Evolutionary conservation across 192 early-diverging fungal genomes (phyloP), one percentile per base, ranked within the genome.

Genomic region (Chytriomyces sp.): DNA sequence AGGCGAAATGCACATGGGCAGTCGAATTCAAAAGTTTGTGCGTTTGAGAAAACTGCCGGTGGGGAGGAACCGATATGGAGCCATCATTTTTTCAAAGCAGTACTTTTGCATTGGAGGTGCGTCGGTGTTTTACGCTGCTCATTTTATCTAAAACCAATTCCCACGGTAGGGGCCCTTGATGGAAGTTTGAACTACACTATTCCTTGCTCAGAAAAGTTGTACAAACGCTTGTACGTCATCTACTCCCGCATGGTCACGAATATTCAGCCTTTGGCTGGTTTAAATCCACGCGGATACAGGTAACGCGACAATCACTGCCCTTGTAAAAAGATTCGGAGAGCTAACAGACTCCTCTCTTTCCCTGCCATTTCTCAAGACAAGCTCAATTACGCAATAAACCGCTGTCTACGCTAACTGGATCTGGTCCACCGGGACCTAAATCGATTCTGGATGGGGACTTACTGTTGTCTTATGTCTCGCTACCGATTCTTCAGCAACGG

Each of bases 261-360:
- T 50, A 62, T 96, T 5, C 91, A 92, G 76, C 96, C 95, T 63
- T 77, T 89, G 43, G 95, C 94, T 16, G 97, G 95, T 5, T 80
- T 99, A 66, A 98, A 99, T 73, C 97, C 98, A 7, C 86, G 96
- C 49, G 95, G 93, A 23, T 98, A 87, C 78, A 88, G 96, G 83
- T 89, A 86, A 35, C 2, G 53, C 53, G 53, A 2, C 2, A 57
- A 57, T 20, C 0, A 57, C 20, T 13, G n/a, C 62, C 68, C 18
- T n/a, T 68, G 13, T 63, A 9, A 26, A 26, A n/a, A n/a, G n/a
- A 70, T 65, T 76, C 2, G 13, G 35, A 45, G 11, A 45, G 20
- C 8, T 61, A 62, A 72, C 28, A 60, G 62, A 75, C 60, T 79
- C 44, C 78, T 23, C 2, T 45, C 66, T 67, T 63, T 20, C 26